These are phyloP conservation scores for Aspergillus amoenus DNA, from an alignment of 2,329 filamentous ascomycete genomes.

Conservation along the genomic window DNA sequence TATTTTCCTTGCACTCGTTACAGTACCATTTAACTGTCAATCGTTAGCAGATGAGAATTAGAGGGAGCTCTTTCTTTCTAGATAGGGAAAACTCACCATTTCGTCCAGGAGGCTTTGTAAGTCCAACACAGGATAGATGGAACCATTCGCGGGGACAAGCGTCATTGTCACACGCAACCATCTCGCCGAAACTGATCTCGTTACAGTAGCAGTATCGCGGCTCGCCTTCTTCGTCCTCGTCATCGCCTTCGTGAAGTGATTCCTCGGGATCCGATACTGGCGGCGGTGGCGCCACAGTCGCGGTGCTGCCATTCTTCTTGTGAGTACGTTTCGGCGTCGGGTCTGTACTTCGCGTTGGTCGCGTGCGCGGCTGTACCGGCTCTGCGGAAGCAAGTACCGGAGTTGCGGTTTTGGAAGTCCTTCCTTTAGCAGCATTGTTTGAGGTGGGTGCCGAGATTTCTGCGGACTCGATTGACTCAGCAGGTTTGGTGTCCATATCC, in stretches of 20 bases:
- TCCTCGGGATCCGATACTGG: constrained; percentile 44
- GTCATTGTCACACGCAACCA: constrained; percentile 77
- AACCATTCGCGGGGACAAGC: constrained; percentile 78
- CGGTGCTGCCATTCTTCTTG: constrained; percentile 31
- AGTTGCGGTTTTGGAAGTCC: constrained; percentile 43
- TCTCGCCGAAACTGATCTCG: constrained; percentile 76
- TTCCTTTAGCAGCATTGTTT: constrained; percentile 30
- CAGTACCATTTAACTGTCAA: constrained; percentile 77
- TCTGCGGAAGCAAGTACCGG: constrained; percentile 40
- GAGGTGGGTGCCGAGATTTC: constrained; percentile 23
- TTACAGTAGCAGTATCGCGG: constrained; percentile 79
- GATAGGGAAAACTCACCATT: constrained; percentile 59
- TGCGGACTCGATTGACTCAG: constrained; percentile 36
- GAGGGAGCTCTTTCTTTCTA: neutral
- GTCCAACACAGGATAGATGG: constrained; percentile 76
- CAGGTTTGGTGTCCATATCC: constrained; percentile 31
- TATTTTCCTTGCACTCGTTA: constrained; percentile 70
- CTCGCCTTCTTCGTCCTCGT: constrained; percentile 67
- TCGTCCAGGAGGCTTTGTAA: constrained; percentile 74
- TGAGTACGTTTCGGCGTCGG: constrained; percentile 35
- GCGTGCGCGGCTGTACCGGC: constrained; percentile 28
- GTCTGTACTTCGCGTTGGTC: constrained; percentile 38
- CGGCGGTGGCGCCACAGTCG: constrained; percentile 24
- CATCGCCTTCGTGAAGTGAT: constrained; percentile 51
- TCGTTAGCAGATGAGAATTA: constrained; percentile 20